phyloP scores from a whole-genome alignment of 192 early-diverging fungal genomes.

The Funneliformis geosporum region DNA sequence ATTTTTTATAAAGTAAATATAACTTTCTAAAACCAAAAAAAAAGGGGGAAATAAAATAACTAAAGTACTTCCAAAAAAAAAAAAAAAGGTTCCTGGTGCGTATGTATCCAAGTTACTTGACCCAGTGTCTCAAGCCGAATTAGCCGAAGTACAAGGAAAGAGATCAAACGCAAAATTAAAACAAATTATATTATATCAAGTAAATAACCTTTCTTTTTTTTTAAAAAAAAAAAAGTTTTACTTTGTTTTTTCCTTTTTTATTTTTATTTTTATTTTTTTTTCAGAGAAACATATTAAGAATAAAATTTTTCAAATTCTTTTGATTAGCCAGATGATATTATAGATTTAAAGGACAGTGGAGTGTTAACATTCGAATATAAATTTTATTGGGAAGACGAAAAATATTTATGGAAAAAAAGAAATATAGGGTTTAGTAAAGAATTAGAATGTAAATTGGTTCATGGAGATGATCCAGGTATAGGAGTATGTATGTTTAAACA shows the following conservation, averaged over 20 bases:
- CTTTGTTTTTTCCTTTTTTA: not conserved
- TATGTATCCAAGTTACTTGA: constrained; percentile 5
- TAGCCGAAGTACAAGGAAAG: constrained; percentile 18
- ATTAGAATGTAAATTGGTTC: constrained; percentile 33
- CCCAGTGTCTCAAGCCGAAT: constrained; percentile 13
- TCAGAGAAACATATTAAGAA: too few species aligned
- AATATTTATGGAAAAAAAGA: constrained; percentile 19
- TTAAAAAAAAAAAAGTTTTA: too few species aligned
- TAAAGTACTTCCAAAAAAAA: not conserved
- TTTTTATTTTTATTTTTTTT: not conserved
- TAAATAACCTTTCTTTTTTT: not conserved
- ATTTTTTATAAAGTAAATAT: not conserved
- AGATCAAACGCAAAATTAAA: constrained; percentile 11
- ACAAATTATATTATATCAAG: constrained; percentile 16
- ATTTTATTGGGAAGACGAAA: constrained; percentile 24
- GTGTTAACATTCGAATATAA: constrained; percentile 8
- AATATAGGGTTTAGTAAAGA: constrained; percentile 4
- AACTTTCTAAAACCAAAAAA: not conserved
- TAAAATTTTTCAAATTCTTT: too few species aligned
- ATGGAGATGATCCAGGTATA: constrained; percentile 14
- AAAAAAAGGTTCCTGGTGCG: not conserved
- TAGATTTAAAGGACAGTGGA: constrained; percentile 23
- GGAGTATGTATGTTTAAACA: constrained; percentile 7
- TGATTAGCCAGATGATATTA: constrained; percentile 15
- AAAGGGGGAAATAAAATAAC: too few species aligned